phyloP scores from a whole-genome alignment of 2,329 filamentous ascomycete genomes.

The Lecanosticta acicola region DNA sequence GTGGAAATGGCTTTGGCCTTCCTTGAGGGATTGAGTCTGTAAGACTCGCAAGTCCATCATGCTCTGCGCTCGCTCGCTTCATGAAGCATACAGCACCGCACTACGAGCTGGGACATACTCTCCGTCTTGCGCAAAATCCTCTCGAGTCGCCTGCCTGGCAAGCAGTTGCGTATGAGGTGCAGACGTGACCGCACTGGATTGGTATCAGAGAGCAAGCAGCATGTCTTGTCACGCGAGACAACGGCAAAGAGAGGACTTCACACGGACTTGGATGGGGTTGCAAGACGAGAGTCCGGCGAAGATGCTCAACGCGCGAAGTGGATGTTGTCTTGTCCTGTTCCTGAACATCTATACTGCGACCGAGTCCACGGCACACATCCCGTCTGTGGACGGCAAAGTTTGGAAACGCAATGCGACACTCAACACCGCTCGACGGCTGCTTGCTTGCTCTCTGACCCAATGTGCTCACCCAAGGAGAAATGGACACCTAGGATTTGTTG shows the following conservation, averaged over 20 bases:
- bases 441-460: constrained; percentile 19
- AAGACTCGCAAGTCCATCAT: constrained; percentile 7
- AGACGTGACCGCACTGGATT: constrained; percentile 15
- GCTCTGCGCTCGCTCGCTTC: constrained; percentile 16
- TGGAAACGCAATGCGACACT: too few relatives aligned
- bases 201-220: constrained; percentile 19
- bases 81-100: constrained; percentile 13
- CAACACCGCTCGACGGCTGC: constrained; percentile 9
- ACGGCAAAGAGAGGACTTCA: neutral
- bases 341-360: too few relatives aligned
- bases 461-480: neutral
- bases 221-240: neutral
- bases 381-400: too few relatives aligned
- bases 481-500: neutral
- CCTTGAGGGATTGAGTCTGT: constrained; percentile 6
- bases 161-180: constrained; percentile 25
- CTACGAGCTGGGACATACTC: constrained; percentile 6
- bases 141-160: constrained; percentile 26
- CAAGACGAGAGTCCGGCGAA: too few relatives aligned
- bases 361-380: too few relatives aligned
- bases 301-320: too few relatives aligned
- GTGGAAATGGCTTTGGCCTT: constrained; percentile 9
- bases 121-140: constrained; percentile 16
- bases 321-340: too few relatives aligned
- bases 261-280: too few relatives aligned